Base-by-base conservation (phyloP, 2,329 filamentous ascomycete species). In the Hortaea werneckii region DNA sequence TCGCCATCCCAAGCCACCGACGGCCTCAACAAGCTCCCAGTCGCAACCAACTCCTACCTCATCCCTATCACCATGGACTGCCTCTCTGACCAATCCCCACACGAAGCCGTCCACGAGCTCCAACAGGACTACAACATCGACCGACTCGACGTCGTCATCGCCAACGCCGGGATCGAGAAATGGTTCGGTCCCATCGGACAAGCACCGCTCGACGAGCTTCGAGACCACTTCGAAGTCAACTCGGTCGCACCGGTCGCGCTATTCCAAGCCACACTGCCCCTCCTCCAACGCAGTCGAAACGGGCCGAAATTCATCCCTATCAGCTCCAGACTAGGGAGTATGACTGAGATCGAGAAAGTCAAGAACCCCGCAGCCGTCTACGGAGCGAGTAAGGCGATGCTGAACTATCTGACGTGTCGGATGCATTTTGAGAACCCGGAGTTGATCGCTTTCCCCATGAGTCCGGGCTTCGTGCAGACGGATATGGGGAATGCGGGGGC, bases 141-240 rank as follows among this genome's bases (percentile, higher is more conserved):
- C 37, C 11, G 9, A 10, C 54, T 72, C 1, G 56, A 56, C 11
- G 63, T 67, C 41, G 52, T 72, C 4, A 42, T 56, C 20, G 52
- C 54, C 37, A 55, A 56, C 34, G 47, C 56, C 27, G 46, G 49
- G 27, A 54, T 58, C 26, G 57, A 58, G 9, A 40, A 40, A 13
- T 8, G 8, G 13, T 40, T n/a, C 11, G 37, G 37, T 20, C 37
- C 20, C 9, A 13, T 13, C 37, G 20, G 13, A 13, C 10, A n/a
- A 10, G 37, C 20, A 8, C 11, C 11, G 37, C 9, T 12, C 9
- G 37, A 40, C 9, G 37, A 40, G 20, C 37, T 40, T 20, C 11
- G 9, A 12, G 37, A 40, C 9, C 37, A 40, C 37, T 20, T 40
- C 20, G 9, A 9, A 9, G 20, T 40, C 37, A 40, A 40, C 37